A percentile compares a stretch with the other conserved stretches of the same genome.
Conservation (phyloP, 768 basidiomycete species). For the Rhizopogon vinicolor region DNA sequence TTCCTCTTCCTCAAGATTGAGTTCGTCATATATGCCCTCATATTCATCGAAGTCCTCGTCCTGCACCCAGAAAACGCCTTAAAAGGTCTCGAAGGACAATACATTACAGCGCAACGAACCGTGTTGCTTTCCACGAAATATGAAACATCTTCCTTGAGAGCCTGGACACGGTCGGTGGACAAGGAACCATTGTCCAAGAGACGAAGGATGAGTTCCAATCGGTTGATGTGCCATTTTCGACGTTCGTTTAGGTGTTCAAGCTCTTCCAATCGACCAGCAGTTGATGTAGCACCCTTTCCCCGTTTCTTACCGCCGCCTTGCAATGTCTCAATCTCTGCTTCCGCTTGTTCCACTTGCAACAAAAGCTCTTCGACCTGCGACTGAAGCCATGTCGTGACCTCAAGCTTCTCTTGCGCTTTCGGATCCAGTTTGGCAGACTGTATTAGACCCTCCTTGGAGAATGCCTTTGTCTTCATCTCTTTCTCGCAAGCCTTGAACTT, state of each 20-base stretch:
- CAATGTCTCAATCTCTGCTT: slow-evolving; percentile 89
- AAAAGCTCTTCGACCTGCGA: slow-evolving; percentile 86
- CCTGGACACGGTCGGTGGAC: slow-evolving; percentile 71
- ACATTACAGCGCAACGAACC: slow-evolving; percentile 46
- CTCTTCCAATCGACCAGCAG: slow-evolving; percentile 72
- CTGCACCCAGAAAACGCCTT: slow-evolving; percentile 38
- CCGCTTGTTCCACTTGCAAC: slow-evolving; percentile 89
- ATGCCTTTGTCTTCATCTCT: slow-evolving; percentile 99
- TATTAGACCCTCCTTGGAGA: slow-evolving; percentile 96
- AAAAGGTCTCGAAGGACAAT: slow-evolving; percentile 9
- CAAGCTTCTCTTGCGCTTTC: slow-evolving; percentile 94
- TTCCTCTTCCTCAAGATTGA: slow-evolving; percentile 95
- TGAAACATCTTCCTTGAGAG: slow-evolving; percentile 87
- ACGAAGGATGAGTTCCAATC: slow-evolving; percentile 90
- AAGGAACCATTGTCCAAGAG: slow-evolving; percentile 92
- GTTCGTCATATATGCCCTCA: slow-evolving; percentile 95
- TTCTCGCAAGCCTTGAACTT: slow-evolving; percentile 99
- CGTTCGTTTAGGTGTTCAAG: slow-evolving; percentile 90
- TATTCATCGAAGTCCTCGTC: slow-evolving; percentile 98
- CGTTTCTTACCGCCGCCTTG: slow-evolving; percentile 75
- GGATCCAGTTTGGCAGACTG: slow-evolving; percentile 94
- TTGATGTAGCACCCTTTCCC: slow-evolving; percentile 56
- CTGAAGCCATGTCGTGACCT: slow-evolving; percentile 84
- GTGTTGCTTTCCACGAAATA: slow-evolving; percentile 97
- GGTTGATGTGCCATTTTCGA: slow-evolving; percentile 90